phyloP scores from a whole-genome alignment of 1,284 basidiomycete species.

The Cryptococcus sp. region DNA sequence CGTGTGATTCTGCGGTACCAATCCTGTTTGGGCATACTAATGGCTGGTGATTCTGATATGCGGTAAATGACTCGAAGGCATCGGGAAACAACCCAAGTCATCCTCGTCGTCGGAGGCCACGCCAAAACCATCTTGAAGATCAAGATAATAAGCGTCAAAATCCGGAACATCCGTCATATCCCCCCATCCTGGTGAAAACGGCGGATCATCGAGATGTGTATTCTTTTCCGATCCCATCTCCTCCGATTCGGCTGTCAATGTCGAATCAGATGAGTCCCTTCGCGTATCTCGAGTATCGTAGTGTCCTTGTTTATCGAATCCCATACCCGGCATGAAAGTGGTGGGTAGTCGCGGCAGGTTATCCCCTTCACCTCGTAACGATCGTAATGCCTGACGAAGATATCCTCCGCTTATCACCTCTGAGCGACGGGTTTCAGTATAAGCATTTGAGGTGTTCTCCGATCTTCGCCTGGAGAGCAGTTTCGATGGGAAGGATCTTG shows the following conservation, averaged over 20 bases:
- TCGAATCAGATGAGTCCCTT: background rate
- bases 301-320: background rate
- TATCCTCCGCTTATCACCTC: slow-evolving; percentile 10
- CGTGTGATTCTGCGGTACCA: too few relatives aligned
- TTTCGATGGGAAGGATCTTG: slow-evolving; percentile 15
- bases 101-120: background rate
- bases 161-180: background rate
- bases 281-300: background rate
- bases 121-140: background rate
- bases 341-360: background rate
- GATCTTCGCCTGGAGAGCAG: slow-evolving; percentile 10
- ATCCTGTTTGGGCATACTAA: background rate
- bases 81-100: background rate
- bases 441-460: background rate
- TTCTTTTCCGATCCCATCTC: background rate
- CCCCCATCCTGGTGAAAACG: background rate
- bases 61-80: slow-evolving; percentile 1
- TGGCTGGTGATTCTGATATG: slow-evolving; percentile 11
- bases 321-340: background rate
- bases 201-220: background rate
- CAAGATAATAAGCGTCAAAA: slow-evolving; percentile 5
- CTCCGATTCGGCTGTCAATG: background rate
- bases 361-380: slow-evolving; percentile 7
- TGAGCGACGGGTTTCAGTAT: slow-evolving; percentile 1
- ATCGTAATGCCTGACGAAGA: slow-evolving; percentile 8